These are phyloP conservation scores for Glebionis coronaria DNA, from an alignment of 129 eudicot species.

Conservation along the genomic window DNA sequence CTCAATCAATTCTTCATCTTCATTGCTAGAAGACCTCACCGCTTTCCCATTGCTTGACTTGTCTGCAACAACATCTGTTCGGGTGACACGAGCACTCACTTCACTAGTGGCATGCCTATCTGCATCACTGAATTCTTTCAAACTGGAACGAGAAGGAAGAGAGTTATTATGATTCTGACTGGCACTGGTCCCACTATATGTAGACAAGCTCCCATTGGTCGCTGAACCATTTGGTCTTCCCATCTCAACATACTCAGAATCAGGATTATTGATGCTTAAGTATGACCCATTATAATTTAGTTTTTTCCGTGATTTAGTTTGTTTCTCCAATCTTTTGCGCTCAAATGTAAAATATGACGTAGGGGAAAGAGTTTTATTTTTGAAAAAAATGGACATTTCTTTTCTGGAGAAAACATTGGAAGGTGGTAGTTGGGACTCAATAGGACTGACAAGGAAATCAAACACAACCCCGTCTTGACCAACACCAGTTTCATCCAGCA, in stretches of 20 bases:
- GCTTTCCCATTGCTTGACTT: conserved; percentile 36
- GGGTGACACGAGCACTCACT: conserved; percentile 11
- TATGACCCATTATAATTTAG: conserved; percentile 30
- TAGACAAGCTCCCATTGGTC: conserved; percentile 21
- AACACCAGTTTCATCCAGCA: conserved; percentile 3
- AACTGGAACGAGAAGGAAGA: conserved; percentile 26
- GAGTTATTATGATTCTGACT: conserved; percentile 3
- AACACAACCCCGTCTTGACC: conserved; percentile 19
- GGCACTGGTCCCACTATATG: conserved; percentile 29
- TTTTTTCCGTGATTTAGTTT: conserved; percentile 37
- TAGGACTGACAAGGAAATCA: conserved; percentile 50
- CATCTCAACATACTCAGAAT: conserved; percentile 1
- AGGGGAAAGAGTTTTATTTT: conserved; percentile 56
- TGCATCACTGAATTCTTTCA: conserved; percentile 33
- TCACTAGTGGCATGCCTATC: conserved; percentile 21
- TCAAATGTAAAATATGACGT: conserved; percentile 50
- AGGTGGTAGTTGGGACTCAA: conserved; percentile 81
- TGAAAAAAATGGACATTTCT: conserved; percentile 67
- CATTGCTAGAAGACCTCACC: conserved; percentile 38
- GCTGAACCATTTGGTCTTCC: conserved; percentile 43
- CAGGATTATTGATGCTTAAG: too few relatives aligned
- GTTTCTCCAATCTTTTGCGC: conserved; percentile 47
- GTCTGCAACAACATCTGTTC: conserved; percentile 26
- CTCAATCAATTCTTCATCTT: conserved; percentile 46
- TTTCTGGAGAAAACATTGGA: conserved; percentile 69